Base-by-base conservation (phyloP, 768 basidiomycete species). In the Termitomyces titanicus region DNA sequence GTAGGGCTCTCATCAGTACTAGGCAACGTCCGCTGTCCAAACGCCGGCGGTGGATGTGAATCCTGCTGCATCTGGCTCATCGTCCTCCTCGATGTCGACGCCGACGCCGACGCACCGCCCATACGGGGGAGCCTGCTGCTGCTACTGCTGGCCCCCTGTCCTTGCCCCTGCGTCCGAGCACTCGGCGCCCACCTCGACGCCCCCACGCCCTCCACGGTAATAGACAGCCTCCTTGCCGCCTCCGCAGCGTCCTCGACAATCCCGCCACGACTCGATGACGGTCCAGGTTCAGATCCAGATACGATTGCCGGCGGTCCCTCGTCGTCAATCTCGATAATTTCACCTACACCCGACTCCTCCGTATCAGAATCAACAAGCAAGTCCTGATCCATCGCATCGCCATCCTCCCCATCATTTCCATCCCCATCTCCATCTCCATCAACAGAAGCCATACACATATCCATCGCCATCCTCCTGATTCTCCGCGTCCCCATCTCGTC, bases 351-450 rank as follows among this genome's bases (percentile, higher is more conserved):
- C 24, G 43, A 45, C 1, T 33, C 78, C 60, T 73, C 80, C 53
- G 66, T 70, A 43, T 78, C 78, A 5, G 74, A 76, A 5, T 73
- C 66, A 7, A 70, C 71, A 55, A 83, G 67, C 58, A 84, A 67
- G 61, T 84, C 87, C 67, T 89, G 84, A 59, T 90, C 88, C 88
- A 88, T 88, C 25, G 84, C 85, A 64, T 88, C 88, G 0, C 75
- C 72, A 64, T 87, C 85, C 61, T 83, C 79, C 53, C 83, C 83
- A 60, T 76, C 77, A 2, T 49, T 55, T 5, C 67, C 70, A 11
- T 69, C 70, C 7, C n/a, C 40, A 11, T 10, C 24, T 7, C 52
- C 34, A 56, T 50, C 13, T 60, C 57, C 49, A 59, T 60, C 47
- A 37, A 49, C 47, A 49, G 47, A 37, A 17, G 0, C 35, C 48